Conservation (phyloP, 2,329 filamentous ascomycete species). For the Ophiostoma triangulosporum region DNA sequence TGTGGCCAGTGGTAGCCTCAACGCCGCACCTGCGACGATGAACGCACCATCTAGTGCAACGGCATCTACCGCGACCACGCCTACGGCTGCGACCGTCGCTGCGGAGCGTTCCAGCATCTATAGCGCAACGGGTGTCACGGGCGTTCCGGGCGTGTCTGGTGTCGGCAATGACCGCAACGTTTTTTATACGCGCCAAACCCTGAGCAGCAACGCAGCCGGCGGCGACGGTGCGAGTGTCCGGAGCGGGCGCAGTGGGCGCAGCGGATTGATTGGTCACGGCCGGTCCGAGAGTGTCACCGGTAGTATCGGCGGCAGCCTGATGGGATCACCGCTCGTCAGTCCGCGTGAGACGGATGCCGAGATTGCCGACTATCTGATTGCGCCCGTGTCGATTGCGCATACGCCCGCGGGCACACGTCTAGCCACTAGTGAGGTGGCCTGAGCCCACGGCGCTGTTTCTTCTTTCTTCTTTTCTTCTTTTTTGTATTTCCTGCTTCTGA, state of each 20-base stretch:
- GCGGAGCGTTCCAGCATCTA: conserved; percentile 69
- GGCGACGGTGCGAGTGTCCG: conserved; percentile 58
- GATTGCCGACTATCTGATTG: background rate
- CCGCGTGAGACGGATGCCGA: conserved; percentile 18
- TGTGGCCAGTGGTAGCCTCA: conserved; percentile 7
- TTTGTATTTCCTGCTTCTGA: background rate
- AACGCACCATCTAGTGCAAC: conserved; percentile 1
- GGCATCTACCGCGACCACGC: conserved; percentile 14
- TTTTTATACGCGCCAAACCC: conserved; percentile 44
- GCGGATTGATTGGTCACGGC: conserved; percentile 61
- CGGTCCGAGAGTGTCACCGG: conserved; percentile 72
- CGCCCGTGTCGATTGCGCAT: background rate
- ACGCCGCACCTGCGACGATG: conserved; percentile 22
- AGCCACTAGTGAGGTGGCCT: background rate
- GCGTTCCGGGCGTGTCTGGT: conserved; percentile 35
- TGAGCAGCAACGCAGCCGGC: conserved; percentile 31
- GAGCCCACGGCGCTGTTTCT: too few relatives aligned
- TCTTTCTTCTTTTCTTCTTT: background rate
- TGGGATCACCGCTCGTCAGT: conserved; percentile 47
- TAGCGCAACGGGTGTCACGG: conserved; percentile 54
- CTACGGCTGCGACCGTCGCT: conserved; percentile 15
- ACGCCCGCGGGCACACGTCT: background rate
- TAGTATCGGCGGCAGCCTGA: conserved; percentile 48
- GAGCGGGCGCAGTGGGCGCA: conserved; percentile 73
- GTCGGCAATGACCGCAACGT: conserved; percentile 42